Evolutionary conservation across 1,284 basidiomycete species (phyloP), one percentile per base, ranked within the genome.

Genomic region (Stereum hirsutum): DNA sequence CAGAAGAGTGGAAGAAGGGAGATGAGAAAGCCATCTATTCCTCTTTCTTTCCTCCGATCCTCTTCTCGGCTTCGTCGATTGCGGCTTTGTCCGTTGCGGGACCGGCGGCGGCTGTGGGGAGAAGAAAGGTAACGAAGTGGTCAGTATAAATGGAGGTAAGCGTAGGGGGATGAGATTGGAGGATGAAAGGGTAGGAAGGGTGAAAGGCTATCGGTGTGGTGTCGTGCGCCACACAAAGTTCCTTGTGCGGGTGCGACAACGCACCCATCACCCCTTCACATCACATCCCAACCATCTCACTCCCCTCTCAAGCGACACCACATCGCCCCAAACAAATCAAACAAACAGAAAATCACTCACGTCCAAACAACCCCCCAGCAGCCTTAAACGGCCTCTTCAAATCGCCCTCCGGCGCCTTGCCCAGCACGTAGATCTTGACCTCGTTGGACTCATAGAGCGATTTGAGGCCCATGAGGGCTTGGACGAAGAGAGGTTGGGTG

Each of bases 401-500:
- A 53, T 94, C 90, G 31, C 91, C 94, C 30, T 83, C 83, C 1
- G 92, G 81, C 24, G 75, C 67, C 60, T 83, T 75, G 40, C 85
- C 85, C 27, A 89, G 64, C 46, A 95, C 44, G 66, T 93, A 80
- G 48, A 95, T 81, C 38, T 79, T 71, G 50, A 92, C 77, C 14
- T 77, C 73, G 62, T 91, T 92, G 47, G 88, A 81, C 57, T 95
- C 92, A 61, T 86, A 89, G 35, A 92, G 63, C 38, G 73, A 75
- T 70, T 96, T 95, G 57, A 95, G 49, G 17, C 86, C 89, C 89
- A 94, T 93, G 53, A 95, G 73, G 25, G 76, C 75, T 62, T 95
- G 91, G 49, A 95, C 84, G 68, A 95, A 94, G 49, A 94, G 75
- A 8, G 91, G 92, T 57, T 93, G 91, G 10, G 89, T 92, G 72